Evolutionary conservation across 2,329 filamentous ascomycete species (phyloP).

Genomic region (Fusarium sp.): DNA sequence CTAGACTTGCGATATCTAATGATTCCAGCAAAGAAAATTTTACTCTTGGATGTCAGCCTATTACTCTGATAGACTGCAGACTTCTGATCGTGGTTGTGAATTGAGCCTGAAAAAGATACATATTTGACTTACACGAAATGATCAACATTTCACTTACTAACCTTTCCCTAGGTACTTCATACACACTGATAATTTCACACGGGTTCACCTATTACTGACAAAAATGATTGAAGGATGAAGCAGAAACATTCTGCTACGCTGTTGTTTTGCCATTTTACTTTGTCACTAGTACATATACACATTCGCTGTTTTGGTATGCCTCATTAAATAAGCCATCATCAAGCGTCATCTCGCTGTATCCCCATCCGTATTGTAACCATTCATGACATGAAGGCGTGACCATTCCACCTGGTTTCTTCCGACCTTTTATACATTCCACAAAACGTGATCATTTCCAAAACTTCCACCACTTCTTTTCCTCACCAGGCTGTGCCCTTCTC

Average conservation of each 20-base stretch:
- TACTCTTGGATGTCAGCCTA: too few relatives aligned
- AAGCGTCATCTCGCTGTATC: conserved; percentile 6
- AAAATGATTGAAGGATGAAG: not conserved
- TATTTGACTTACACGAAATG: too few relatives aligned
- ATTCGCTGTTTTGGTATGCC: conserved; percentile 22
- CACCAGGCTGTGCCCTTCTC: conserved; percentile 51
- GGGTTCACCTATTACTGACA: not conserved
- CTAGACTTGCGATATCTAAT: too few relatives aligned
- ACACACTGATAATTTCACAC: too few relatives aligned
- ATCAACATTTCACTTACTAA: too few relatives aligned
- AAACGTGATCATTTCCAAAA: conserved; percentile 67
- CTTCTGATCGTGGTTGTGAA: too few relatives aligned
- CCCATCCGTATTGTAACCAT: conserved; percentile 9
- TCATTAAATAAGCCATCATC: conserved; percentile 27
- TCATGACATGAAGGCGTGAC: conserved; percentile 21
- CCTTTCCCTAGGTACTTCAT: too few relatives aligned
- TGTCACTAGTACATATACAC: conserved; percentile 30
- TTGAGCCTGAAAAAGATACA: too few relatives aligned
- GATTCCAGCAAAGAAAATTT: too few relatives aligned
- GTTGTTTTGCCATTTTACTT: conserved; percentile 15
- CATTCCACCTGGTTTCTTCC: not conserved
- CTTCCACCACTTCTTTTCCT: conserved; percentile 66
- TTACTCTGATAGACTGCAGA: too few relatives aligned
- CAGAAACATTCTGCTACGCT: conserved; percentile 2
- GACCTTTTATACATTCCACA: not conserved